Evolutionary conservation across 2,329 filamentous ascomycete species (phyloP).

Genomic region (Aspergillus arachidicola): DNA sequence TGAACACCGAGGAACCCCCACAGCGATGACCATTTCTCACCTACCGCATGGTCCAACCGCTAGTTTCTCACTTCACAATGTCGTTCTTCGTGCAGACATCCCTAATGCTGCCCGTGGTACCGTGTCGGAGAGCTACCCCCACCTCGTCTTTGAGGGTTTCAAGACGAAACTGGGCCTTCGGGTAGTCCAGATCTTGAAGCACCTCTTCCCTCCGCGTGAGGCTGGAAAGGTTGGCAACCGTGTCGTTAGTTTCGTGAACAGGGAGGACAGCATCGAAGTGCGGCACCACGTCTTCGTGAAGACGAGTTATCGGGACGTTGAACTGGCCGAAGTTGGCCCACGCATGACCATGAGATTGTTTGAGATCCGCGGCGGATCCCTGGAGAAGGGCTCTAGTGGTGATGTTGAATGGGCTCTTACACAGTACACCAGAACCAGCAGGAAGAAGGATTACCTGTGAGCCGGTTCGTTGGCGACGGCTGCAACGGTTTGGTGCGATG

Average conservation of each 20-base stretch:
- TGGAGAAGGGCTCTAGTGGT: slow-evolving; percentile 86
- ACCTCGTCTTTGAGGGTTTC: slow-evolving; percentile 95
- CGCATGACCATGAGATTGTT: slow-evolving; percentile 97
- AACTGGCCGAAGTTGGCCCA: slow-evolving; percentile 85
- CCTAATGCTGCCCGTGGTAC: slow-evolving; percentile 84
- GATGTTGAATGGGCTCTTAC: slow-evolving; percentile 97
- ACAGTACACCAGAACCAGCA: slow-evolving; percentile 89
- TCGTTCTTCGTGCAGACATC: slow-evolving; percentile 89
- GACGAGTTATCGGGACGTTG: slow-evolving; percentile 86
- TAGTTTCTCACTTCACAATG: slow-evolving; percentile 88
- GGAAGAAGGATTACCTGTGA: slow-evolving; percentile 93
- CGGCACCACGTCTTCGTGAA: slow-evolving; percentile 92
- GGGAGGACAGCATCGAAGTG: slow-evolving; percentile 85
- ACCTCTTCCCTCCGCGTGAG: slow-evolving; percentile 89
- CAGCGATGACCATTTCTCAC: slow-evolving; percentile 83
- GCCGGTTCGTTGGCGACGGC: slow-evolving; percentile 17
- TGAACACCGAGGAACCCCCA: slow-evolving; percentile 90
- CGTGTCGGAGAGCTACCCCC: slow-evolving; percentile 88
- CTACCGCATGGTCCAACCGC: slow-evolving; percentile 86
- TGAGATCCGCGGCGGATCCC: slow-evolving; percentile 85
- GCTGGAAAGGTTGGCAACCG: slow-evolving; percentile 81
- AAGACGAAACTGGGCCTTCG: slow-evolving; percentile 76
- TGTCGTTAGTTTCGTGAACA: slow-evolving; percentile 92
- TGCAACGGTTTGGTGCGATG: slow-evolving; percentile 16
- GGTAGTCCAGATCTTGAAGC: slow-evolving; percentile 87